A percentile compares a stretch with the other conserved stretches of the same genome.
Evolutionary conservation across 1,284 basidiomycete genomes (phyloP).

Genomic region (Puccinia triticina): DNA sequence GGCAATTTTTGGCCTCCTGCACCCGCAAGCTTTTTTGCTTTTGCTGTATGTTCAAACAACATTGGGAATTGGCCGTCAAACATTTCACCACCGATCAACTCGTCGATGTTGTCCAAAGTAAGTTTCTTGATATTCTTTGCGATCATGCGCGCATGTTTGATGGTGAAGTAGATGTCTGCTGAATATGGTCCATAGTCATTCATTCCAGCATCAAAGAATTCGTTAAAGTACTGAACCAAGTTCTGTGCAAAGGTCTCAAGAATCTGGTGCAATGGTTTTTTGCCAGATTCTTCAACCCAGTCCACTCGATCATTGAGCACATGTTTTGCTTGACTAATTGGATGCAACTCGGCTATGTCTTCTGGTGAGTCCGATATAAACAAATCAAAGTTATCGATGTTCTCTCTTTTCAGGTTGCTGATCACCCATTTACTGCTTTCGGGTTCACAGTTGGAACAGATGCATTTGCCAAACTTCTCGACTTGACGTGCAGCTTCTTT

Average conservation of each 20-base stretch:
- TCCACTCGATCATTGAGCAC: background rate
- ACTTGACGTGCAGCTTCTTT: conserved; percentile 7
- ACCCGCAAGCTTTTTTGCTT: too few species aligned
- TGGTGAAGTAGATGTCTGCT: background rate
- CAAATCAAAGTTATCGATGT: background rate
- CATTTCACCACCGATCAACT: background rate
- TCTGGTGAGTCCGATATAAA: background rate
- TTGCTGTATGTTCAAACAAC: background rate
- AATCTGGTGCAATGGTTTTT: too few species aligned
- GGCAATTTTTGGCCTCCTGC: too few species aligned
- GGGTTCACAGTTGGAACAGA: conserved; percentile 13
- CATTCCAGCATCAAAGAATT: background rate
- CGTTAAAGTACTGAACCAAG: background rate
- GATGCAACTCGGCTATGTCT: background rate
- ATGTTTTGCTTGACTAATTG: too few species aligned
- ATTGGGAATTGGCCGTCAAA: background rate
- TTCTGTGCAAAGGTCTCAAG: background rate
- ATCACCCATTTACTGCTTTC: conserved; percentile 3
- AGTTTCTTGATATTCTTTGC: background rate
- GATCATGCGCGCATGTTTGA: background rate
- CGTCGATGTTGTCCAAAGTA: background rate
- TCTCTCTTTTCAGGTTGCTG: background rate
- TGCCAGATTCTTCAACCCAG: background rate
- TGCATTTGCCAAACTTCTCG: background rate
- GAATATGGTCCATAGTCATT: background rate